Percentiles rank a stretch among this genome's conserved stretches.
These are phyloP conservation scores for Acacia confusa DNA, from an alignment of 306 rosid genomes.

Conservation along the genomic window DNA sequence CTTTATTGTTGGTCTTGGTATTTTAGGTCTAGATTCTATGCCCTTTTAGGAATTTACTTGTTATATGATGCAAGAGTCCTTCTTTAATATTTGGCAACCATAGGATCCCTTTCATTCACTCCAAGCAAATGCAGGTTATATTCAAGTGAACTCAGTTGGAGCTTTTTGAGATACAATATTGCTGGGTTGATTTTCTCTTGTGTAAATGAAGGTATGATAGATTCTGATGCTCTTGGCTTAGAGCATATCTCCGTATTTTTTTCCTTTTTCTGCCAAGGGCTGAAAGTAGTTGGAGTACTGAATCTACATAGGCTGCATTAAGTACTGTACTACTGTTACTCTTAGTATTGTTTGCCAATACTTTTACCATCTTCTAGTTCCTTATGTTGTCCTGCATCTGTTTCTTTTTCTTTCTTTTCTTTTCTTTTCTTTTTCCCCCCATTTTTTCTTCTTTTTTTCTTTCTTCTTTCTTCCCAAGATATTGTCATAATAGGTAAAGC, in stretches of 20 bases:
- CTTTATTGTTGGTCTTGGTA: slow-evolving; percentile 11
- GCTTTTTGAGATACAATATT: slow-evolving; percentile 71
- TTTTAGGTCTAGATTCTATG: slow-evolving; percentile 27
- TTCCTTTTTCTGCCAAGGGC: slow-evolving; percentile 24
- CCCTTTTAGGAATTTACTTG: slow-evolving; percentile 26
- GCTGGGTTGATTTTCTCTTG: slow-evolving; percentile 76
- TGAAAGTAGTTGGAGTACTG: slow-evolving; percentile 44
- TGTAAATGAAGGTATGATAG: slow-evolving; percentile 74
- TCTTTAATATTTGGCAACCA: slow-evolving; percentile 51
- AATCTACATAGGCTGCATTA: slow-evolving; percentile 36
- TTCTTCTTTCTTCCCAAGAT: slow-evolving; percentile 32
- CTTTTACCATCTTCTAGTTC: slow-evolving; percentile 46
- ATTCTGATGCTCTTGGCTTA: slow-evolving; percentile 54
- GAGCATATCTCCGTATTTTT: slow-evolving; percentile 43
- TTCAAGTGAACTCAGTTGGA: slow-evolving; percentile 74
- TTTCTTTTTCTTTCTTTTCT: slow-evolving; percentile 2
- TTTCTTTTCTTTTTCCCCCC: no score
- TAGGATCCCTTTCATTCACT: slow-evolving; percentile 53
- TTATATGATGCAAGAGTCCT: slow-evolving; percentile 31
- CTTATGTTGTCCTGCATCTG: slow-evolving; percentile 58
- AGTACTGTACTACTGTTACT: slow-evolving; percentile 28
- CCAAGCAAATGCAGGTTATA: slow-evolving; percentile 49
- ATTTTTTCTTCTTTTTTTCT: neutral
- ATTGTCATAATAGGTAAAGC: slow-evolving; percentile 75
- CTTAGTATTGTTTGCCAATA: slow-evolving; percentile 39